Evolutionary conservation across 225 moss, liverwort and hornwort species (phyloP).

Genomic region (Ulota crispa): DNA sequence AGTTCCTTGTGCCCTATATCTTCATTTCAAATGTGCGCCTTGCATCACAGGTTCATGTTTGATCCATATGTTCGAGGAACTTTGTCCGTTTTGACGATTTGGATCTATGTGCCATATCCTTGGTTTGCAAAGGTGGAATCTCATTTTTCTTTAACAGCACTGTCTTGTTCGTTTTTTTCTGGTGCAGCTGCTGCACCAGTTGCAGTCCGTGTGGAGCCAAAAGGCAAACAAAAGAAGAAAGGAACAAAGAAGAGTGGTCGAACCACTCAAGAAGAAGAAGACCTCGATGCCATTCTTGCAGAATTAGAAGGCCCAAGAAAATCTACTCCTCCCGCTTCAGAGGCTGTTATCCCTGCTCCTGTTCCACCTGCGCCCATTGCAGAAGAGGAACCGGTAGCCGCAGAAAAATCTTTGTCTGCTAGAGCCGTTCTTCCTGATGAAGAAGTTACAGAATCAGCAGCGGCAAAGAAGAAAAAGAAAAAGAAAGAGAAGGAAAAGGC

Average conservation of each 20-base stretch:
- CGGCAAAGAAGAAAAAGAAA: conserved; percentile 96
- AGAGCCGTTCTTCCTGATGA: conserved; percentile 47
- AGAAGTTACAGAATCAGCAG: conserved; percentile 84
- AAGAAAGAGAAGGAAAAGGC: conserved; percentile 88
- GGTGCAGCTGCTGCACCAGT: conserved; percentile 33
- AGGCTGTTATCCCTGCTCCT: conserved; percentile 39
- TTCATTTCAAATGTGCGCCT: not conserved
- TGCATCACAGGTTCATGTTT: not conserved
- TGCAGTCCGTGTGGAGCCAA: conserved; percentile 40
- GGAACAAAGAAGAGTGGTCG: conserved; percentile 65
- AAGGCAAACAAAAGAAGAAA: conserved; percentile 86
- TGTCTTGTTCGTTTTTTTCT: conserved; percentile 10
- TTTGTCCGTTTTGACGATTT: not conserved
- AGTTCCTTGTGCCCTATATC: not conserved
- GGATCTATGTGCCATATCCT: not conserved
- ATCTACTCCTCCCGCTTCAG: conserved; percentile 28
- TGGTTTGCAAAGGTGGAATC: not conserved
- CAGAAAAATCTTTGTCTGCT: conserved; percentile 24
- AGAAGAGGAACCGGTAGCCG: conserved; percentile 30
- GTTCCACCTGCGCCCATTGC: conserved; percentile 32
- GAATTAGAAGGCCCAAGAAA: conserved; percentile 80
- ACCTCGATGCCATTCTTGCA: conserved; percentile 95
- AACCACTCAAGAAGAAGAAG: conserved; percentile 86
- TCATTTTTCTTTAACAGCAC: not conserved
- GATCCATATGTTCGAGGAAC: not conserved